phyloP scores from a whole-genome alignment of 768 basidiomycete genomes.

The Hortiboletus flavorubellus region DNA sequence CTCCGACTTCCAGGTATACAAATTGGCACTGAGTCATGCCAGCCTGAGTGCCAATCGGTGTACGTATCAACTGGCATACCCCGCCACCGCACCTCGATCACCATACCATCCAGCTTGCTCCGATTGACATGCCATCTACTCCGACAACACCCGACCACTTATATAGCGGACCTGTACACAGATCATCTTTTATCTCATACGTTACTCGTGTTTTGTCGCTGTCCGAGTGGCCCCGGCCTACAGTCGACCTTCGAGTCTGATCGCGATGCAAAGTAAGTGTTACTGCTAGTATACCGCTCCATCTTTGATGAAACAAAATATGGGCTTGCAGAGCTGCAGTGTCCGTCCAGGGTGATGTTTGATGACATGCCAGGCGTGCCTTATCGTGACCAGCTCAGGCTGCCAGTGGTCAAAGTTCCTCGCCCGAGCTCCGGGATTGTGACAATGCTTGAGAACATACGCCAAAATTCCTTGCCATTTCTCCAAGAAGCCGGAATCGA shows the following conservation, averaged over 20 bases:
- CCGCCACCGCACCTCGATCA: too few relatives aligned
- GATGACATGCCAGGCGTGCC: not conserved
- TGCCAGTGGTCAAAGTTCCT: constrained; percentile 1
- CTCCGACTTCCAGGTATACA: not conserved
- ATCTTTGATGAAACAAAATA: not conserved
- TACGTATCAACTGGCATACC: too few relatives aligned
- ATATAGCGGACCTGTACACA: too few relatives aligned
- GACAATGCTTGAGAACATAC: not conserved
- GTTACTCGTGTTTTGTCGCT: too few relatives aligned
- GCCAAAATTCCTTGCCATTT: not conserved
- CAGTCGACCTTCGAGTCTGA: not conserved
- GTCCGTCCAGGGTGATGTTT: not conserved
- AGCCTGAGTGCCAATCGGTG: too few relatives aligned
- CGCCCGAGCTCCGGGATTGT: not conserved
- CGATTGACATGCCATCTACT: too few relatives aligned
- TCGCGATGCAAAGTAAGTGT: constrained; percentile 1
- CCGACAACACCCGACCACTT: too few relatives aligned
- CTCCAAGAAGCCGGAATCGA: constrained; percentile 2
- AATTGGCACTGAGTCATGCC: not conserved
- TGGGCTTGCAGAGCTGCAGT: not conserved
- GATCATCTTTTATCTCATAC: too few relatives aligned
- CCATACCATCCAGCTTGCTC: too few relatives aligned
- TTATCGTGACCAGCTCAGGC: too few relatives aligned
- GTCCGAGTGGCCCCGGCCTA: too few relatives aligned
- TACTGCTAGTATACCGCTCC: not conserved